Percentiles rank a stretch among this genome's conserved stretches.
Conservation (phyloP, 2,329 filamentous ascomycete species). For the Periconia digitata region DNA sequence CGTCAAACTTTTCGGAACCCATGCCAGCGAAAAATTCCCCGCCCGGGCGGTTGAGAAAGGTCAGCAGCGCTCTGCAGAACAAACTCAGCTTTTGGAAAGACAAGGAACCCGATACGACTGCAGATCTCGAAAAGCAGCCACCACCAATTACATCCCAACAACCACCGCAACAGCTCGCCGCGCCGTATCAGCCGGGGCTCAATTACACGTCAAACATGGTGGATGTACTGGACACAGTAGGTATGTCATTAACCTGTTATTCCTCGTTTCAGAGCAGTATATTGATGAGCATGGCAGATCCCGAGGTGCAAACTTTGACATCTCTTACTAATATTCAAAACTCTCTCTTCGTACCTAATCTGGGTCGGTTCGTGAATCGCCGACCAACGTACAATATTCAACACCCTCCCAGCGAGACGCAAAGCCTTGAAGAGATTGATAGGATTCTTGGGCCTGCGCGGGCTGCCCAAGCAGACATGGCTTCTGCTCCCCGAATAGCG, state of each 20-base stretch:
- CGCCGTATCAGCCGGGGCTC: conserved; percentile 6
- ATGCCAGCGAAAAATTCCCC: conserved; percentile 11
- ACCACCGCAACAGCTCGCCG: not conserved
- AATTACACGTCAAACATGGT: conserved; percentile 66
- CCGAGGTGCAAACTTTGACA: conserved; percentile 78
- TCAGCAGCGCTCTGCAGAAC: conserved; percentile 30
- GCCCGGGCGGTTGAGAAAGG: conserved; percentile 27
- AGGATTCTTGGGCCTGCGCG: conserved; percentile 24
- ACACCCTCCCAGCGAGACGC: conserved; percentile 45
- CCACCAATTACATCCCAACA: not conserved
- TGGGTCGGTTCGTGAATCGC: conserved; percentile 75
- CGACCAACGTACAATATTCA: conserved; percentile 76
- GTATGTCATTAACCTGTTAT: conserved; percentile 46
- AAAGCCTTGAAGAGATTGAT: conserved; percentile 35
- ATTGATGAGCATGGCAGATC: conserved; percentile 57
- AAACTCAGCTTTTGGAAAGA: conserved; percentile 30
- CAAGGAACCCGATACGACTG: conserved; percentile 12
- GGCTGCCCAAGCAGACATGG: conserved; percentile 20
- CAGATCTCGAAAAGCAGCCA: not conserved
- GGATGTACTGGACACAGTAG: conserved; percentile 68
- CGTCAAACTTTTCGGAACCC: conserved; percentile 18
- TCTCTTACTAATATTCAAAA: conserved; percentile 90
- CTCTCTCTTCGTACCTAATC: conserved; percentile 79
- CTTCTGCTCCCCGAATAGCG: conserved; percentile 24
- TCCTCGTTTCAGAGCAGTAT: not conserved